Conservation (phyloP, 1,139 yeast genomes). For the Starmera stellimalicola region DNA sequence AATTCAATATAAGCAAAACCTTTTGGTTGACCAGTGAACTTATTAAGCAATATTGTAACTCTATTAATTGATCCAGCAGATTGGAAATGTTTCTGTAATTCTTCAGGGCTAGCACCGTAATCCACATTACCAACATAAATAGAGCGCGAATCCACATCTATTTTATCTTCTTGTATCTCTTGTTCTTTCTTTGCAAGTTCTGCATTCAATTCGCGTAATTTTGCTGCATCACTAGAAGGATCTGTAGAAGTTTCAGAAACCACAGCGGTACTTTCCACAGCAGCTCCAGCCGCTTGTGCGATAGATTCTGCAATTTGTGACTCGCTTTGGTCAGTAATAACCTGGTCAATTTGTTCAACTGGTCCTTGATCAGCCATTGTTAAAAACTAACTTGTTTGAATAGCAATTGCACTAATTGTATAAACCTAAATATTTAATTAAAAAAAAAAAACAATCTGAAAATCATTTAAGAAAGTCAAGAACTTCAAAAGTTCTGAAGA, state of each 20-base stretch:
- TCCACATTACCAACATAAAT: slow-evolving; percentile 87
- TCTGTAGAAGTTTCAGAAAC: background rate
- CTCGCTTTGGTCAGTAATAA: background rate
- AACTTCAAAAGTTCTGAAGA: too few relatives aligned
- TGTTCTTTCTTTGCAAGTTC: slow-evolving; percentile 36
- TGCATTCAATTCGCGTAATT: slow-evolving; percentile 42
- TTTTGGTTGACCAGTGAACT: slow-evolving; percentile 68
- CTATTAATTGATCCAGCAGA: slow-evolving; percentile 72
- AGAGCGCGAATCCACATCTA: slow-evolving; percentile 66
- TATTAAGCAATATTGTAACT: slow-evolving; percentile 70
- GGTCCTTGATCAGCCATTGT: too few relatives aligned
- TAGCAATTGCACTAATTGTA: too few relatives aligned
- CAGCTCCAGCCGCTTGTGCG: background rate
- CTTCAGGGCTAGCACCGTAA: slow-evolving; percentile 69
- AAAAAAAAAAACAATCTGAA: too few relatives aligned
- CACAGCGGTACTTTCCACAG: background rate
- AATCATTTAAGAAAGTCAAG: too few relatives aligned
- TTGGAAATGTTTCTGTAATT: slow-evolving; percentile 69
- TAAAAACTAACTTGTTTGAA: too few relatives aligned
- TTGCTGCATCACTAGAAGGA: slow-evolving; percentile 34
- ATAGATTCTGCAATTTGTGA: background rate
- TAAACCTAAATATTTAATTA: too few relatives aligned
- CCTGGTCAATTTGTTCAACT: background rate
- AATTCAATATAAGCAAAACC: slow-evolving; percentile 85
- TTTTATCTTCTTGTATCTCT: slow-evolving; percentile 36